phyloP scores from a whole-genome alignment of 495 filamentous ascomycete species.

The Xylaria nigripes region DNA sequence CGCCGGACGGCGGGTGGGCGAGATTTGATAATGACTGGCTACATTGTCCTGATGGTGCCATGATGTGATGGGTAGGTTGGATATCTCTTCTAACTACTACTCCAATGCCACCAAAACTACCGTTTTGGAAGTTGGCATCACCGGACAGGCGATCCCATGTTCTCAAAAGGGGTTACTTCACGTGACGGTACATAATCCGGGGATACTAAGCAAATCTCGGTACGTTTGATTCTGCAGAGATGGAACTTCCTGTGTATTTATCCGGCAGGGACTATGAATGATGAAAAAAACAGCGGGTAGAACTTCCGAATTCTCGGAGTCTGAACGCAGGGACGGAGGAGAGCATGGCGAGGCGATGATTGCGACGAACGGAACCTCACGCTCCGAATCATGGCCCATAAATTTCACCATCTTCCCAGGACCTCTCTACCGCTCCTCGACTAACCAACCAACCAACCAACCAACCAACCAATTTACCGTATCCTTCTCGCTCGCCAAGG shows the following conservation, averaged over 20 bases:
- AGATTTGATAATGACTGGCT: conserved; percentile 32
- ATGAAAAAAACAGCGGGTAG: conserved; percentile 8
- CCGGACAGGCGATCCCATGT: not conserved
- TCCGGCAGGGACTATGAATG: not conserved
- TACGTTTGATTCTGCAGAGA: not conserved
- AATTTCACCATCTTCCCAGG: not conserved
- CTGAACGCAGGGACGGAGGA: conserved; percentile 4
- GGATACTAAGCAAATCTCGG: not conserved
- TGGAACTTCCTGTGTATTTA: not conserved
- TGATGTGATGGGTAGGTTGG: conserved; percentile 4
- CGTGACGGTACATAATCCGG: not conserved
- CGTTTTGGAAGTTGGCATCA: not conserved
- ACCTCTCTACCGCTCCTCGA: not conserved
- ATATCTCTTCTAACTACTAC: not conserved
- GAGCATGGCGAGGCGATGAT: not conserved
- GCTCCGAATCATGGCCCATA: conserved; percentile 9
- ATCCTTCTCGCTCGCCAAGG: not conserved
- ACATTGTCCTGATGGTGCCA: conserved; percentile 25
- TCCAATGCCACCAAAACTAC: not conserved
- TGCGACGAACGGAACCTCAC: conserved; percentile 3
- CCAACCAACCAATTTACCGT: not conserved
- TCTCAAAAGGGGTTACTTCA: not conserved
- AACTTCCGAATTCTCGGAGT: conserved; percentile 9
- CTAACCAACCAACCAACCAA: not conserved
- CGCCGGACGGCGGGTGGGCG: conserved; percentile 34